These are phyloP conservation scores for Sambucus nigra DNA, from an alignment of 129 eudicot species.

Conservation along the genomic window DNA sequence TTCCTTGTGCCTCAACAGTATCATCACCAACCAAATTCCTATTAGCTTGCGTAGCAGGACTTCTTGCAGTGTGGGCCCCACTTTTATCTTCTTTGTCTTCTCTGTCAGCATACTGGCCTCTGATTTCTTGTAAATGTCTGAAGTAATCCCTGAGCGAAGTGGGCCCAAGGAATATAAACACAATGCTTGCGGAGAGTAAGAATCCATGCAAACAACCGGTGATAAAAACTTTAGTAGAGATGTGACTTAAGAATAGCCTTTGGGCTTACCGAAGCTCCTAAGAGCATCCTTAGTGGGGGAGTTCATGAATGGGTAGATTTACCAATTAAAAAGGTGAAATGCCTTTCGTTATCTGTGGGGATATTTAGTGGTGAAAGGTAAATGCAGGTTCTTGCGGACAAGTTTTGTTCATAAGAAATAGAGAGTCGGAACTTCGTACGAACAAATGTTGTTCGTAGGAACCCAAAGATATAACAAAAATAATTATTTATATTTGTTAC, in stretches of 20 bases:
- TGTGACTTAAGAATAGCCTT: slow-evolving; percentile 64
- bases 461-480: too few species aligned
- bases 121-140: slow-evolving; percentile 77
- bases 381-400: too few species aligned
- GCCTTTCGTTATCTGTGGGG: too few species aligned
- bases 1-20: slow-evolving; percentile 67
- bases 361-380: too few species aligned
- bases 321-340: too few species aligned
- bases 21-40: slow-evolving; percentile 62
- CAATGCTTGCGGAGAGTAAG: slow-evolving; percentile 87
- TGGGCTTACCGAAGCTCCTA: slow-evolving; percentile 76
- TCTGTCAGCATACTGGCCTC: slow-evolving; percentile 82
- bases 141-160: slow-evolving; percentile 88
- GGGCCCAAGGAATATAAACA: slow-evolving; percentile 82
- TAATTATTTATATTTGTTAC: too few species aligned
- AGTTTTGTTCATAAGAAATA: too few species aligned
- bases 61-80: slow-evolving; percentile 86
- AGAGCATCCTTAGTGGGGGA: too few species aligned
- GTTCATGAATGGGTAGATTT: too few species aligned
- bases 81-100: slow-evolving; percentile 77
- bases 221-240: slow-evolving; percentile 57
- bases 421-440: too few species aligned
- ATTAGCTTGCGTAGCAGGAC: slow-evolving; percentile 58
- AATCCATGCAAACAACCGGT: slow-evolving; percentile 91
- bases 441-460: too few species aligned